Evolutionary conservation across 495 filamentous ascomycete genomes (phyloP), one percentile per base, ranked within the genome.

Genomic region (Daldinia decipiens): DNA sequence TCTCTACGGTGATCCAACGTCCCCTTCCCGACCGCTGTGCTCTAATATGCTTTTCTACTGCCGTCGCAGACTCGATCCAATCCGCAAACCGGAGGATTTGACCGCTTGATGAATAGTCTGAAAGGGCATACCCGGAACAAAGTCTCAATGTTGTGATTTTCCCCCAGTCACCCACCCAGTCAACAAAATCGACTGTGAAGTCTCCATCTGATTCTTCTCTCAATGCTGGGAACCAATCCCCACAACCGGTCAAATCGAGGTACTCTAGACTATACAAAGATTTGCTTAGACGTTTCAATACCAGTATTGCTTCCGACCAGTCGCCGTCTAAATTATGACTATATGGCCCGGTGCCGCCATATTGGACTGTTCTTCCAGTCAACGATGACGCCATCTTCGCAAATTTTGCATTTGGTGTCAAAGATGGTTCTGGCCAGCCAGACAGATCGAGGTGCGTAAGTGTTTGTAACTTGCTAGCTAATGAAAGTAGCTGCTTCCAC

Each of bases 201-300:
- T 76, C 77, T 31, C 72, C 72, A 12, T 76, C 73, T 0, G 67
- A 74, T 55, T 70, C 39, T 59, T 66, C 67, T 60, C 62, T 70
- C 47, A 97, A 77, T 1, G 91, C 91, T 4, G 79, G 77, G 32
- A 87, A 74, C 94, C 94, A 97, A 15, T 85, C 82, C 0, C 77
- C 79, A 76, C 93, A 97, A 15, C 92, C 93, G 64, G 91, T 91
- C 13, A 97, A 79, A 74, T 95, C 93, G 0, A 97, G 84, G 79
- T 89, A 94, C 76, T 92, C 87, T 1, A 97, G 82, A 51, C 87
- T 86, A 74, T 93, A 92, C 0, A 91, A 86, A 12, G 79, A 81
- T 27, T 82, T 82, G 59, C 90, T 91, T 0, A 97, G 82, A 12
- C 87, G 85, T n/a, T 89, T 86, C 2, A 97, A 79, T 3, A 95